Conservation (phyloP, 345 rosid species). For the Mangifera indica region DNA sequence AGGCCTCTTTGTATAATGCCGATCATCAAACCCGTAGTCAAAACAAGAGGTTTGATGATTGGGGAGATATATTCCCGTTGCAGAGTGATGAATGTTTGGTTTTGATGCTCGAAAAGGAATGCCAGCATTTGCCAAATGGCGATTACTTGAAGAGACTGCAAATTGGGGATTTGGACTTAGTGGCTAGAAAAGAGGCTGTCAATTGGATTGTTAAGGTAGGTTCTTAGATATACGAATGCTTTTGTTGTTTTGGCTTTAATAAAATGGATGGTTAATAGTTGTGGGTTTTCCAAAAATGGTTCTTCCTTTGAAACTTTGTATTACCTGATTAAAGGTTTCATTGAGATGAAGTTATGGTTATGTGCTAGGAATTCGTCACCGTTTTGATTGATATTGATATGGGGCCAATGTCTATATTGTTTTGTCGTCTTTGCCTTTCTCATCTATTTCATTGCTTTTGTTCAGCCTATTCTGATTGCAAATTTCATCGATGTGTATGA, state of each 20-base stretch:
- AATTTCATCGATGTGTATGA: neutral
- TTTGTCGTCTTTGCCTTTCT: constrained; percentile 4
- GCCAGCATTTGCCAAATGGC: constrained; percentile 45
- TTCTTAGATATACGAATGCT: neutral
- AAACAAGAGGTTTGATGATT: constrained; percentile 24
- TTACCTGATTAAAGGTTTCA: neutral
- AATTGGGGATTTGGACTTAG: constrained; percentile 53
- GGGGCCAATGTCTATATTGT: neutral
- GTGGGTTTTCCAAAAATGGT: neutral
- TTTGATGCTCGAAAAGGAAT: constrained; percentile 56
- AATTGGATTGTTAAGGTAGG: constrained; percentile 69
- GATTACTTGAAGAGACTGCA: constrained; percentile 56
- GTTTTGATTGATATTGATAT: neutral
- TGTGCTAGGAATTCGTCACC: neutral
- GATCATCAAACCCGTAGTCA: constrained; percentile 27
- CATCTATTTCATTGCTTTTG: constrained; percentile 8
- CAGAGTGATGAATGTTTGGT: constrained; percentile 58
- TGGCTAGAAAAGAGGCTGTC: constrained; percentile 49
- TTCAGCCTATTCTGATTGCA: constrained; percentile 8
- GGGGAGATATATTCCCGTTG: constrained; percentile 34
- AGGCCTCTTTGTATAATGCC: constrained; percentile 31
- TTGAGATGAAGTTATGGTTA: neutral
- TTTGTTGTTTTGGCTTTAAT: constrained; percentile 12
- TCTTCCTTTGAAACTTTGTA: neutral
- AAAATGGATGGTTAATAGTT: neutral